Evolutionary conservation across 345 rosid species (phyloP).

Genomic region (Clarkia xantiana): DNA sequence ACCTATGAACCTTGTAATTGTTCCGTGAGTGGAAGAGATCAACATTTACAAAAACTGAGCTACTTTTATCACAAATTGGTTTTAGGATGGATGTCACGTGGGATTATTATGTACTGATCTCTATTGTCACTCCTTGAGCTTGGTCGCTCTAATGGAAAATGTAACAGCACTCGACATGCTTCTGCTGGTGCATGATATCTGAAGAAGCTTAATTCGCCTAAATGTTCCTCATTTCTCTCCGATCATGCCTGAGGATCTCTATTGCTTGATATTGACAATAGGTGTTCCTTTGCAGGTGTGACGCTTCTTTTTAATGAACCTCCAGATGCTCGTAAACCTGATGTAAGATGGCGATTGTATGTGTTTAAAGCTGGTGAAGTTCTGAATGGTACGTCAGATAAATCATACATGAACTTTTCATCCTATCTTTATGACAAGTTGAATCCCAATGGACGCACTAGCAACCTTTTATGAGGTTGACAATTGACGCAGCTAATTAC

Average conservation of each 20-base stretch:
- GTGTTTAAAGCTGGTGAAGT: conserved; percentile 82
- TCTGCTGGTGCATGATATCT: neutral
- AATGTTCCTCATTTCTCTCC: neutral
- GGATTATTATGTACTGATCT: too few relatives aligned
- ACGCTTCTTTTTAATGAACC: conserved; percentile 83
- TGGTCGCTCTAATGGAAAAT: too few relatives aligned
- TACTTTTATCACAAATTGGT: too few relatives aligned
- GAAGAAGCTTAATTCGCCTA: neutral
- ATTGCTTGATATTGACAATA: neutral
- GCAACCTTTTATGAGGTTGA: too few relatives aligned
- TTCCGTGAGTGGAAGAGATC: too few relatives aligned
- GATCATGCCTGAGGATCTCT: conserved; percentile 2
- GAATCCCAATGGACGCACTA: too few relatives aligned
- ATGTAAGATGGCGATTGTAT: conserved; percentile 78
- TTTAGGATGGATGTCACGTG: too few relatives aligned
- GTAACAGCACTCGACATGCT: neutral
- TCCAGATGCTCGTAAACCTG: conserved; percentile 82
- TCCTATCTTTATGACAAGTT: neutral
- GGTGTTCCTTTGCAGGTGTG: conserved; percentile 35
- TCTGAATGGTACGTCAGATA: conserved; percentile 45
- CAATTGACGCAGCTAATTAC: too few relatives aligned
- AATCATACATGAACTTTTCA: neutral
- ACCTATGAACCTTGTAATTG: too few relatives aligned
- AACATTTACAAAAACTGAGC: too few relatives aligned
- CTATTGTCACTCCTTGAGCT: too few relatives aligned